phyloP scores from a whole-genome alignment of 1,139 yeast species.

The Casaregolazyma suthepensis region DNA sequence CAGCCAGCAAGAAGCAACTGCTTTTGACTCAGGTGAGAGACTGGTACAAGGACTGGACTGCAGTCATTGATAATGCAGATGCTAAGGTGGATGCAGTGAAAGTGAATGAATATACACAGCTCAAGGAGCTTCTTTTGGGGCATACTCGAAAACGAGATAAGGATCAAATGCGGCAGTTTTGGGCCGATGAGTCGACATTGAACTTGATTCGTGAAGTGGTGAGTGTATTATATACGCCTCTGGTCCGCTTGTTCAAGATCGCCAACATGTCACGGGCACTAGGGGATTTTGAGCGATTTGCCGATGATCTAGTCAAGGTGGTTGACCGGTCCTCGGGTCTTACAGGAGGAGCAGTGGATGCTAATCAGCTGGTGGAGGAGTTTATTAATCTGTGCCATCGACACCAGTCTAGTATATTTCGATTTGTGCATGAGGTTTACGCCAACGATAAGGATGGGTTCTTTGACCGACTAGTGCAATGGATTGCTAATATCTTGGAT shows the following conservation, averaged over 20 bases:
- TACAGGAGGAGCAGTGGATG: slow-evolving; percentile 40
- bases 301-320: slow-evolving; percentile 59
- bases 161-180: slow-evolving; percentile 61
- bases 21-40: slow-evolving; percentile 19
- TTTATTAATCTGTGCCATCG: slow-evolving; percentile 59
- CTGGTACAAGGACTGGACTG: slow-evolving; percentile 39
- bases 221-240: slow-evolving; percentile 76
- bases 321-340: slow-evolving; percentile 44
- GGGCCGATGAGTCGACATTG: slow-evolving; percentile 81
- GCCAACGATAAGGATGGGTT: slow-evolving; percentile 60
- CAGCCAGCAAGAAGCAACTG: slow-evolving; percentile 3
- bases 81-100: slow-evolving; percentile 19
- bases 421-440: slow-evolving; percentile 72
- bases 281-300: slow-evolving; percentile 63
- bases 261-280: slow-evolving; percentile 75
- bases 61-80: slow-evolving; percentile 22
- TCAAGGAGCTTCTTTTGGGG: slow-evolving; percentile 59
- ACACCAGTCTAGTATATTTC: slow-evolving; percentile 66
- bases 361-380: slow-evolving; percentile 56
- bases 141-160: slow-evolving; percentile 70
- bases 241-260: slow-evolving; percentile 66
- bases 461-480: slow-evolving; percentile 61
- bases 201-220: slow-evolving; percentile 64
- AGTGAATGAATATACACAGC: slow-evolving; percentile 39
- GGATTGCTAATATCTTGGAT: slow-evolving; percentile 62